phyloP scores from a whole-genome alignment of 345 rosid species.

The Capsella bursapastoris region DNA sequence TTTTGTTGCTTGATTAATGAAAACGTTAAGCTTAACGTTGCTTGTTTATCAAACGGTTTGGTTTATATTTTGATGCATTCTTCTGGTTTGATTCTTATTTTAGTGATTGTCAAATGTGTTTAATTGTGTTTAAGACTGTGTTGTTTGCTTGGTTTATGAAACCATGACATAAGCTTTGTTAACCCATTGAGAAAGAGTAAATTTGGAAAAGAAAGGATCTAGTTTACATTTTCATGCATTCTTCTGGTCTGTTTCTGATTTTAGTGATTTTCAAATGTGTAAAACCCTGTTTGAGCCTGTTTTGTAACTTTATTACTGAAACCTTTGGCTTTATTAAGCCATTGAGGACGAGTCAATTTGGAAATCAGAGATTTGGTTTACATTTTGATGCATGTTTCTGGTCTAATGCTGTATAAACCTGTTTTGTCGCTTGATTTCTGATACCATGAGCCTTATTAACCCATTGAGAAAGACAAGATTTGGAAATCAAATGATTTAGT shows the following conservation, averaged over 20 bases:
- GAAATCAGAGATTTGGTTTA: neutral
- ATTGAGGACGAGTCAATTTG: neutral
- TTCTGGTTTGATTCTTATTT: too few relatives aligned
- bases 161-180: neutral
- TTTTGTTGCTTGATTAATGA: neutral
- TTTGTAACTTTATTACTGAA: neutral
- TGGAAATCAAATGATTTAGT: neutral
- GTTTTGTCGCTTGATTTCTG: neutral
- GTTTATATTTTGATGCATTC: too few relatives aligned
- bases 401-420: neutral
- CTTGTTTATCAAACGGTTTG: too few relatives aligned
- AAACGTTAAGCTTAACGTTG: neutral
- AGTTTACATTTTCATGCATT: neutral
- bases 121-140: neutral
- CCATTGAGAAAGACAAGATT: neutral
- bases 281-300: neutral
- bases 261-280: conserved; percentile 2
- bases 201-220: neutral
- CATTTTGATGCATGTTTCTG: neutral
- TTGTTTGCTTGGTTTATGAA: neutral
- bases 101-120: too few relatives aligned
- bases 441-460: neutral
- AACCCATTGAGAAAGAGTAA: neutral
- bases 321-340: neutral
- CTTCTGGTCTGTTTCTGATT: neutral